Percentiles rank a stretch among this genome's conserved stretches.
Conservation (phyloP, 2,329 filamentous ascomycete genomes). For the Cercospora sojina region DNA sequence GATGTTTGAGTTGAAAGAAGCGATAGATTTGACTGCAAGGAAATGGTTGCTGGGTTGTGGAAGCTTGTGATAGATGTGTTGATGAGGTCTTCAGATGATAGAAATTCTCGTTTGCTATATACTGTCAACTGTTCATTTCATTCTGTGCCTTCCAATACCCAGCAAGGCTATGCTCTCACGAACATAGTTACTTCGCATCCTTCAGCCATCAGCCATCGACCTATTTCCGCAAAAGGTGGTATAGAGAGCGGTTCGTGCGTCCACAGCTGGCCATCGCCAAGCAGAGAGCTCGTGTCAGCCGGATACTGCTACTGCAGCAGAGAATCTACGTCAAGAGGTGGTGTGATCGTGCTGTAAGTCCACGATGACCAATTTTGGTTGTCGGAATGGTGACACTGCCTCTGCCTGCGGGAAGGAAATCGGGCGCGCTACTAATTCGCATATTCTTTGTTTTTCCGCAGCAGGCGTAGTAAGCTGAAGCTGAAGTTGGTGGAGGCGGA, state of each 20-base stretch:
- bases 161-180: not conserved
- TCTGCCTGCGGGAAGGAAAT: not conserved
- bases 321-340: not conserved
- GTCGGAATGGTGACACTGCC: not conserved
- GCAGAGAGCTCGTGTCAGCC: conserved; percentile 1
- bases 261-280: not conserved
- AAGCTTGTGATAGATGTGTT: not conserved
- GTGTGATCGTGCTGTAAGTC: not conserved
- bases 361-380: not conserved
- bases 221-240: not conserved
- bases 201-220: not conserved
- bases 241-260: not conserved
- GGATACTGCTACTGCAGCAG: not conserved
- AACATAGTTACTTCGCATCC: not conserved
- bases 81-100: not conserved
- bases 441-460: not conserved
- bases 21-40: not conserved
- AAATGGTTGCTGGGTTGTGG: not conserved
- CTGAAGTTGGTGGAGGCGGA: conserved; percentile 1
- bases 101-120: not conserved
- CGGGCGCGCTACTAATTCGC: not conserved
- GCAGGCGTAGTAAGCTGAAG: conserved; percentile 1
- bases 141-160: not conserved
- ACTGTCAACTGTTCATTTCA: not conserved
- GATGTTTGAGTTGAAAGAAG: not conserved